A percentile compares a stretch with the other conserved stretches of the same genome.
phyloP scores from a whole-genome alignment of 768 basidiomycete species.

The Phaeotremella skinneri region DNA sequence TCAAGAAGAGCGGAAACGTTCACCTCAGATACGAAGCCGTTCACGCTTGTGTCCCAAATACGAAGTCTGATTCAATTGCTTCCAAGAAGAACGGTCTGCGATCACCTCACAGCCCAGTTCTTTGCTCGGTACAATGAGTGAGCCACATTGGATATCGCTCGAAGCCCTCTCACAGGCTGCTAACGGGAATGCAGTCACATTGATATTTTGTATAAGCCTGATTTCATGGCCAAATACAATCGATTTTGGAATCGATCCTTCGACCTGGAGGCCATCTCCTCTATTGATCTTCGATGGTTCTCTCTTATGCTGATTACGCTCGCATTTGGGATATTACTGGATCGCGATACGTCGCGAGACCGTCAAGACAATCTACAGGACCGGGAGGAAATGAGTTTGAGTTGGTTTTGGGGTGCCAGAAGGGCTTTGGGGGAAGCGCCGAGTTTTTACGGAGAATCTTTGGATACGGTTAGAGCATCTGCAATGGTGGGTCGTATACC shows the following conservation, averaged over 20 bases:
- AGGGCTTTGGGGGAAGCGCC: slow-evolving; percentile 21
- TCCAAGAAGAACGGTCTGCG: slow-evolving; percentile 2
- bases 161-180: background rate
- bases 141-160: background rate
- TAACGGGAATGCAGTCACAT: slow-evolving; percentile 14
- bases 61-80: slow-evolving; percentile 21
- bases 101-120: slow-evolving; percentile 16
- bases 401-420: slow-evolving; percentile 32
- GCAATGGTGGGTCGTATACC: slow-evolving; percentile 17
- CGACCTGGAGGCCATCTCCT: slow-evolving; percentile 14
- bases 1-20: slow-evolving; percentile 6
- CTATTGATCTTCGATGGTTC: slow-evolving; percentile 28
- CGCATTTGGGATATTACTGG: slow-evolving; percentile 31
- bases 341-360: slow-evolving; percentile 9
- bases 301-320: slow-evolving; percentile 29
- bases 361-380: slow-evolving; percentile 12
- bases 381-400: slow-evolving; percentile 19
- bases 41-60: slow-evolving; percentile 16
- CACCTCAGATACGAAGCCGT: slow-evolving; percentile 19
- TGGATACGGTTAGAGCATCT: slow-evolving; percentile 31
- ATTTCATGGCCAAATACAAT: slow-evolving; percentile 28
- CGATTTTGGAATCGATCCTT: slow-evolving; percentile 21
- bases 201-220: slow-evolving; percentile 31
- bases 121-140: slow-evolving; percentile 29
- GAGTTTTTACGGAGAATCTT: slow-evolving; percentile 29